phyloP scores from a whole-genome alignment of 148 eudicot genomes.

The Heliosperma pusillum region DNA sequence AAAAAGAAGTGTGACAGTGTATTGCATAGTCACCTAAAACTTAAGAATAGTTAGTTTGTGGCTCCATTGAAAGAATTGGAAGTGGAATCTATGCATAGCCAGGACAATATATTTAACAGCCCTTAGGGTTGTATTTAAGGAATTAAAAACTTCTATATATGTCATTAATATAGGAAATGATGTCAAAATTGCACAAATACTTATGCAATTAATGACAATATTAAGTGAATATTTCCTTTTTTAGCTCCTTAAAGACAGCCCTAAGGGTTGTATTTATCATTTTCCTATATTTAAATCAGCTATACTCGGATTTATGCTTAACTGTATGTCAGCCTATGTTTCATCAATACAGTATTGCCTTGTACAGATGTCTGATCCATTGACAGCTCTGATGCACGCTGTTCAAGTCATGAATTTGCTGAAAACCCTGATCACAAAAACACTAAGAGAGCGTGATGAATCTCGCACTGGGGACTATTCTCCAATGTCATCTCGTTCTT shows the following conservation, averaged over 20 bases:
- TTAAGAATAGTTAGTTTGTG: neutral
- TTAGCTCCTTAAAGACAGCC: too few species aligned
- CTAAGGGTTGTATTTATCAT: too few species aligned
- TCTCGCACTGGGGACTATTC: conserved; percentile 45
- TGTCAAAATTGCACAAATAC: too few species aligned
- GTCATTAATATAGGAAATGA: too few species aligned
- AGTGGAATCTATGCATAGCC: neutral
- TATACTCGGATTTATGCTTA: too few species aligned
- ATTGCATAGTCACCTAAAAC: neutral
- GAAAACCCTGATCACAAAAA: conserved; percentile 70
- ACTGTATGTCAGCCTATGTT: too few species aligned
- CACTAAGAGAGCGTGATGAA: conserved; percentile 73
- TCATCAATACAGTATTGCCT: neutral
- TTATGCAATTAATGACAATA: too few species aligned
- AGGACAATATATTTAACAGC: neutral
- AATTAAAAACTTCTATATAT: too few species aligned
- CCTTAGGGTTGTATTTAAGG: too few species aligned
- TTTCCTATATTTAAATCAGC: too few species aligned
- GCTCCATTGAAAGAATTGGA: neutral
- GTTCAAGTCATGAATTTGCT: conserved; percentile 97
- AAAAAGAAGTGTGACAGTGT: too few species aligned
- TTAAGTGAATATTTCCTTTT: too few species aligned
- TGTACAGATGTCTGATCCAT: conserved; percentile 89
- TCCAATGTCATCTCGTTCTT: conserved; percentile 58
- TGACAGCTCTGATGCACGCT: conserved; percentile 90